A percentile compares a stretch with the other conserved stretches of the same genome.
These are phyloP conservation scores for Tephrocybe sp. DNA, from an alignment of 768 basidiomycete species.

Conservation along the genomic window DNA sequence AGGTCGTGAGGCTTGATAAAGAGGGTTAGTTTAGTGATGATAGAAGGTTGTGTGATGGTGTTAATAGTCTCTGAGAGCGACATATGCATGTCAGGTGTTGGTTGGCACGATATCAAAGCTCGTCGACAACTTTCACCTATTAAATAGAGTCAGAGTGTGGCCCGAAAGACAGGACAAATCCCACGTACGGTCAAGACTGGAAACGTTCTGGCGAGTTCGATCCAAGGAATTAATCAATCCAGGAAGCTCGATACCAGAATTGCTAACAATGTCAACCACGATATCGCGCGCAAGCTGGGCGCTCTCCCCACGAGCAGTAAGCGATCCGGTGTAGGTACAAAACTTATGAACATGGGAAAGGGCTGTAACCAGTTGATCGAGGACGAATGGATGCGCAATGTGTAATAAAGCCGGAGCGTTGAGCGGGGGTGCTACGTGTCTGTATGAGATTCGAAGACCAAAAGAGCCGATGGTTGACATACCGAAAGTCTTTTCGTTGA, in stretches of 20 bases:
- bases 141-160: constrained; percentile 8
- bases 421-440: constrained; percentile 15
- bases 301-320: constrained; percentile 58
- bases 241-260: constrained; percentile 61
- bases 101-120: constrained; percentile 60
- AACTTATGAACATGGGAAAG: constrained; percentile 59
- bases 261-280: constrained; percentile 59
- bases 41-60: constrained; percentile 43
- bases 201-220: constrained; percentile 31
- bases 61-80: constrained; percentile 42
- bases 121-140: constrained; percentile 51
- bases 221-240: constrained; percentile 47
- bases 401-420: constrained; percentile 49
- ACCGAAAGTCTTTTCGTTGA: constrained; percentile 3
- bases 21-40: constrained; percentile 63
- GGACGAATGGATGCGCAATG: constrained; percentile 58
- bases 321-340: constrained; percentile 47
- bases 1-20: constrained; percentile 74
- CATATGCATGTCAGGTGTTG: constrained; percentile 42
- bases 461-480: background rate
- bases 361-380: constrained; percentile 48
- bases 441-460: constrained; percentile 1
- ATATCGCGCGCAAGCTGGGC: constrained; percentile 63
- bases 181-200: constrained; percentile 32
- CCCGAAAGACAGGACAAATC: background rate